Evolutionary conservation across 495 filamentous ascomycete species (phyloP), one percentile per base, ranked within the genome.

Genomic region (Tuber melanosporum): DNA sequence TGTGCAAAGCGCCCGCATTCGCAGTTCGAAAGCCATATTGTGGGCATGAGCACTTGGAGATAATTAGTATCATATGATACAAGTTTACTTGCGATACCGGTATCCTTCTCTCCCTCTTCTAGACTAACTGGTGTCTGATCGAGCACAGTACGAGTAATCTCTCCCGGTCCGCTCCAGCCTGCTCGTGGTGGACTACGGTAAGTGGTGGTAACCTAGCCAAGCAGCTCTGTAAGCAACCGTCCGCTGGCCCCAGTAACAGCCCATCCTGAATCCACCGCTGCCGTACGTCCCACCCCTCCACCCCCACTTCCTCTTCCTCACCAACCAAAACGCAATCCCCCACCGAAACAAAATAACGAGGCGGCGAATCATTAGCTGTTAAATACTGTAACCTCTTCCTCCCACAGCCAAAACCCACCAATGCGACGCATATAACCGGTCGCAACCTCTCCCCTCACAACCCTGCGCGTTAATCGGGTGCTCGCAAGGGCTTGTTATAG

Each of bases 301-400:
- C 57, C 57, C 57, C 57, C 57, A 66, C 57, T 66, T 66, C 57
- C 57, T n/a, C n/a, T 20, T 66, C 57, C 26, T 17, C 57, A 32
- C 57, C 57, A 66, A 66, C 57, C 57, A 66, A 17, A 66, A 32
- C 57, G 15, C 57, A 26, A 32, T 66, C 10, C 57, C 3, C 57
- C 57, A 66, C 57, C 57, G 57, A 66, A 66, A 66, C 57, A 66
- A 66, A 32, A 66, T 66, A 32, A 32, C 57, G 57, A 66, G 57
- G 57, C 57, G 57, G 57, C 57, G 57, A 66, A 66, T 66, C 57
- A 66, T 66, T 32, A 15, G 26, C 14, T 66, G 57, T 32, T 32
- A 32, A 32, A 66, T 17, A 32, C 32, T 32, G 32, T 32, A 66
- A 66, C 57, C 26, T 66, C 14, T 6, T 32, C 9, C 32, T 66